A percentile compares a stretch with the other conserved stretches of the same genome.
phyloP scores from a whole-genome alignment of 371 early-diverging fungal genomes.

The Apophysomyces elegans region DNA sequence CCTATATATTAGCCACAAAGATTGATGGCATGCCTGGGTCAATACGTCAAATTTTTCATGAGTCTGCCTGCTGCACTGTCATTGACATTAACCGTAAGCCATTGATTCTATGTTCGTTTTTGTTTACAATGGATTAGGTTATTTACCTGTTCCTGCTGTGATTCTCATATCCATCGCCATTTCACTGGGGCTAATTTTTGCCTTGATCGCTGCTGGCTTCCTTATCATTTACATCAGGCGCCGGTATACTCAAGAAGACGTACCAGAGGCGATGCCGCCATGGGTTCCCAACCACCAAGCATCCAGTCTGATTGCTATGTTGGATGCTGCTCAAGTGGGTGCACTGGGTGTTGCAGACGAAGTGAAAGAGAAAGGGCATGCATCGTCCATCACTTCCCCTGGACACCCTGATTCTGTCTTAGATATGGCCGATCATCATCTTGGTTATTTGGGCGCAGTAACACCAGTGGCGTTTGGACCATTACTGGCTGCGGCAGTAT shows the following conservation, averaged over 20 bases:
- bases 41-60: slow-evolving; percentile 32
- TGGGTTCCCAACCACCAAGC: slow-evolving; percentile 28
- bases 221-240: slow-evolving; percentile 34
- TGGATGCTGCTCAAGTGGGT: slow-evolving; percentile 33
- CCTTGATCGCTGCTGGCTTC: slow-evolving; percentile 57
- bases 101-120: neutral
- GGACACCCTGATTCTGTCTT: neutral
- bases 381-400: neutral
- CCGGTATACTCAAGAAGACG: slow-evolving; percentile 23
- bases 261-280: slow-evolving; percentile 38
- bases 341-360: slow-evolving; percentile 26
- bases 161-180: slow-evolving; percentile 76
- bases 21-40: slow-evolving; percentile 32
- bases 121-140: slow-evolving; percentile 22
- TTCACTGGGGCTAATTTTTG: slow-evolving; percentile 68
- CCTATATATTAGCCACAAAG: slow-evolving; percentile 56
- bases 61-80: slow-evolving; percentile 28
- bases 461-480: slow-evolving; percentile 36
- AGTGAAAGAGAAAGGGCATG: slow-evolving; percentile 1
- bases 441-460: neutral
- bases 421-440: slow-evolving; percentile 3
- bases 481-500: slow-evolving; percentile 35
- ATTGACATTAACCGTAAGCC: slow-evolving; percentile 33
- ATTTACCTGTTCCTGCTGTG: slow-evolving; percentile 65
- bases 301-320: slow-evolving; percentile 31